Percentiles rank a stretch among this genome's conserved stretches.
These are phyloP conservation scores for Hordeum pubiflorum DNA, from an alignment of 202 grass and related monocot species.

Conservation along the genomic window DNA sequence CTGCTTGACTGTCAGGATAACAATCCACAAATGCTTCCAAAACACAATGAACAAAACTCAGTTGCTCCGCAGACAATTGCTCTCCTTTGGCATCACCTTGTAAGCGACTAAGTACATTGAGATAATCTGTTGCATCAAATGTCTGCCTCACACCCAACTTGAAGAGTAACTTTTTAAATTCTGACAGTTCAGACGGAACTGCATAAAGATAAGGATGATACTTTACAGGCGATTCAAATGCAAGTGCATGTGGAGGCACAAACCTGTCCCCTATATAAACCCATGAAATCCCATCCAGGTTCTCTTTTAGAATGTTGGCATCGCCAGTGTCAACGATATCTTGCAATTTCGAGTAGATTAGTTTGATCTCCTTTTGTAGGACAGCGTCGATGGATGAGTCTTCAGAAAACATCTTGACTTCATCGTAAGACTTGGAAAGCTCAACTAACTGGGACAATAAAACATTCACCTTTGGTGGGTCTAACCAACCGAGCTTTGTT, in stretches of 20 bases:
- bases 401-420: constrained; percentile 54
- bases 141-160: constrained; percentile 82
- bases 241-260: constrained; percentile 61
- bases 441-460: constrained; percentile 76
- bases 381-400: constrained; percentile 47
- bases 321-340: constrained; percentile 40
- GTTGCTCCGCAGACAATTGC: constrained; percentile 63
- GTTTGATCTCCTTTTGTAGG: constrained; percentile 55
- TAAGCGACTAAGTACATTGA: constrained; percentile 58
- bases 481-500: constrained; percentile 81
- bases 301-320: constrained; percentile 53
- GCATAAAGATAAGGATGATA: constrained; percentile 95
- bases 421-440: constrained; percentile 78
- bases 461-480: constrained; percentile 51
- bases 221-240: constrained; percentile 97
- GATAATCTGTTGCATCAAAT: constrained; percentile 83
- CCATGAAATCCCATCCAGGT: constrained; percentile 68
- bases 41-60: constrained; percentile 82
- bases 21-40: constrained; percentile 89
- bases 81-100: constrained; percentile 68
- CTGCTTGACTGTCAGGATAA: constrained; percentile 51
- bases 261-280: constrained; percentile 87
- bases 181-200: constrained; percentile 88
- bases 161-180: constrained; percentile 71
- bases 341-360: constrained; percentile 78